phyloP scores from a whole-genome alignment of 2,329 filamentous ascomycete genomes.

The Fusarium albosuccineum region DNA sequence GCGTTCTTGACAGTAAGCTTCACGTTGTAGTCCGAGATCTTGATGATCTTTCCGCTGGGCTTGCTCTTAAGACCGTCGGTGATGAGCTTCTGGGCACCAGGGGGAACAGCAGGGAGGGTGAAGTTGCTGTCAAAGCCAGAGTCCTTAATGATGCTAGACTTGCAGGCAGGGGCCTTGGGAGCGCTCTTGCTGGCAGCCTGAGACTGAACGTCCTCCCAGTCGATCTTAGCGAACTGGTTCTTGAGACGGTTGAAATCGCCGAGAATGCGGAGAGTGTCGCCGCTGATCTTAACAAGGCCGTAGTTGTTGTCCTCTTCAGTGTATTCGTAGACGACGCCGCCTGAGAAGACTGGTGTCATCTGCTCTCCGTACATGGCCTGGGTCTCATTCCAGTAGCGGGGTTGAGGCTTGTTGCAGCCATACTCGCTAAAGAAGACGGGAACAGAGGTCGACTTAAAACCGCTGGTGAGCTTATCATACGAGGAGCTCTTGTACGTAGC shows the following conservation, averaged over 20 bases:
- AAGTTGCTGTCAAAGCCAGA: conserved; percentile 83
- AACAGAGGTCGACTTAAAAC: conserved; percentile 75
- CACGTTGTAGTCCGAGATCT: conserved; percentile 74
- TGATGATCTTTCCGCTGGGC: conserved; percentile 75
- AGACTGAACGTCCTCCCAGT: conserved; percentile 76
- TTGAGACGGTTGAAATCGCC: conserved; percentile 80
- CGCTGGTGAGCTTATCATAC: conserved; percentile 72
- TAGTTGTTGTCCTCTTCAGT: conserved; percentile 77
- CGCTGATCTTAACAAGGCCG: conserved; percentile 73
- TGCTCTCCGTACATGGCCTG: conserved; percentile 76
- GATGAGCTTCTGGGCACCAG: conserved; percentile 78
- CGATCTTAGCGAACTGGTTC: conserved; percentile 79
- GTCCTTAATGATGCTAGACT: conserved; percentile 73
- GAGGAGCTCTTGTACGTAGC: conserved; percentile 73
- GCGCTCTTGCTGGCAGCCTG: conserved; percentile 68
- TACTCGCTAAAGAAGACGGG: conserved; percentile 87
- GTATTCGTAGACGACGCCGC: conserved; percentile 86
- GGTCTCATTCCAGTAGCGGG: conserved; percentile 83
- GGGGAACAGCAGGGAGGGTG: conserved; percentile 77
- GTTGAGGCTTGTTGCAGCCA: conserved; percentile 80
- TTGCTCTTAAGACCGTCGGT: conserved; percentile 78
- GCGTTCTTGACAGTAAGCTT: conserved; percentile 56
- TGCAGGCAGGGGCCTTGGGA: conserved; percentile 72
- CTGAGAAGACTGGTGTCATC: conserved; percentile 78
- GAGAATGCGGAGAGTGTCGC: conserved; percentile 69